Conservation (phyloP, 1,284 basidiomycete genomes). For the Phellinidium pouzarii region DNA sequence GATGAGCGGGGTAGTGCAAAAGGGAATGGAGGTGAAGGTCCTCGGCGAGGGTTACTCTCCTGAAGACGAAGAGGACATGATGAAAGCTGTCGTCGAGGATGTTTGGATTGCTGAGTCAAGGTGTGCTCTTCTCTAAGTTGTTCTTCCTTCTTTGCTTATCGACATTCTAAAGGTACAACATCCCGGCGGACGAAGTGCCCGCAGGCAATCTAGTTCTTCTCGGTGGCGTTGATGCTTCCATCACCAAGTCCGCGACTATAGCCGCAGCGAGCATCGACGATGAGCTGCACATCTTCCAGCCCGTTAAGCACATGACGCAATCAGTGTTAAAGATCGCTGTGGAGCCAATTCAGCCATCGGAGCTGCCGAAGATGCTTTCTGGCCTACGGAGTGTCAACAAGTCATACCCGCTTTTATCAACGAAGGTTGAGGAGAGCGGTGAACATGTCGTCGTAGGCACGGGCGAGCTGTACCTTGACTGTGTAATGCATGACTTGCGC, state of each 20-base stretch:
- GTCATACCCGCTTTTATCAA: conserved; percentile 89
- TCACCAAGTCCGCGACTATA: conserved; percentile 92
- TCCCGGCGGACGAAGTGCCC: conserved; percentile 81
- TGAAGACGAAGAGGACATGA: conserved; percentile 99
- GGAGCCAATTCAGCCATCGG: conserved; percentile 95
- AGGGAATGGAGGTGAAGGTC: conserved; percentile 88
- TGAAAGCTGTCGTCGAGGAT: conserved; percentile 77
- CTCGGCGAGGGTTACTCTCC: conserved; percentile 95
- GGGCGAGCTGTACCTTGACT: conserved; percentile 96
- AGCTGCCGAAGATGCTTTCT: conserved; percentile 97
- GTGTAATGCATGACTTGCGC: conserved; percentile 93
- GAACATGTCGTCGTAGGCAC: conserved; percentile 97
- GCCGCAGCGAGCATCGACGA: conserved; percentile 68
- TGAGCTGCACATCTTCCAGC: conserved; percentile 90
- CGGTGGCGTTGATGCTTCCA: conserved; percentile 89
- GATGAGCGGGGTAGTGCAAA: conserved; percentile 82
- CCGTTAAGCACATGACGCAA: conserved; percentile 93
- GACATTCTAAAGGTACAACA: conserved; percentile 61
- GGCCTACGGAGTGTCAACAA: conserved; percentile 97
- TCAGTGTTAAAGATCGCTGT: conserved; percentile 99
- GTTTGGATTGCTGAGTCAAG: conserved; percentile 89
- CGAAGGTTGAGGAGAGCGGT: conserved; percentile 97
- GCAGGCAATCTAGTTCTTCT: conserved; percentile 93
- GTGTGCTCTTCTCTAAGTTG: conserved; percentile 33
- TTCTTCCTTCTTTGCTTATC: neutral